These are phyloP conservation scores for Comarum palustre DNA, from an alignment of 306 rosid genomes.

Conservation along the genomic window DNA sequence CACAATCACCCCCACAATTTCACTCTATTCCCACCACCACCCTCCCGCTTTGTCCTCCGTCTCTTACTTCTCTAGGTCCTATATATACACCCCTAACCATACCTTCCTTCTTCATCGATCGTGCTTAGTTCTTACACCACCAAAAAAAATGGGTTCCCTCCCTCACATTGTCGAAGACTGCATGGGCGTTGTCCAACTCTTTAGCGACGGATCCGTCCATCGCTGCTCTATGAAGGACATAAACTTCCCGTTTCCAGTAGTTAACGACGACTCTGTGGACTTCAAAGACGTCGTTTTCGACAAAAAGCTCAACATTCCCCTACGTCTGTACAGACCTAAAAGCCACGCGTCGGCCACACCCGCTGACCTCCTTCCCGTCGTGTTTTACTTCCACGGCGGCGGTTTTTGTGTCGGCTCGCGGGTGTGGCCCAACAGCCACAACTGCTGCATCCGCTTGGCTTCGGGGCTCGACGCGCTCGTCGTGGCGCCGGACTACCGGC, in stretches of 20 bases:
- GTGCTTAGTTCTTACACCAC: neutral
- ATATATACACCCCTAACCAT: constrained; percentile 18
- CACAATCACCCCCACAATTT: constrained; percentile 25
- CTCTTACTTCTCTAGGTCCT: neutral
- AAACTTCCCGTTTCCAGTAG: constrained; percentile 30
- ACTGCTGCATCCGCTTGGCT: constrained; percentile 66
- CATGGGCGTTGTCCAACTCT: constrained; percentile 84
- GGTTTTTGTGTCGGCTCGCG: constrained; percentile 90
- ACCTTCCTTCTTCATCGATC: neutral
- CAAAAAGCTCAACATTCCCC: constrained; percentile 44
- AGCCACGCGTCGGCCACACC: neutral
- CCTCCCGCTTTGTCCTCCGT: neutral
- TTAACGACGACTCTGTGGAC: constrained; percentile 43
- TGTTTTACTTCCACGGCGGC: constrained; percentile 74
- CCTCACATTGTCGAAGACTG: constrained; percentile 77
- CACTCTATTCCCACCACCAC: constrained; percentile 13
- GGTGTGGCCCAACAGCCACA: constrained; percentile 75
- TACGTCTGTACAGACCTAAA: constrained; percentile 68
- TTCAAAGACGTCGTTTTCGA: constrained; percentile 54
- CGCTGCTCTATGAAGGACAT: constrained; percentile 45
- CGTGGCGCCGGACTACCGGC: constrained; percentile 64
- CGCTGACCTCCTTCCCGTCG: constrained; percentile 31
- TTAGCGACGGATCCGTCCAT: constrained; percentile 66
- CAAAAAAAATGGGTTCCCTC: constrained; percentile 58
- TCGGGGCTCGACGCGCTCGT: constrained; percentile 46